Percentiles rank a stretch among this genome's conserved stretches.
Evolutionary conservation across 208 protist genomes (phyloP).

Genomic region (Angomonas deanei): DNA sequence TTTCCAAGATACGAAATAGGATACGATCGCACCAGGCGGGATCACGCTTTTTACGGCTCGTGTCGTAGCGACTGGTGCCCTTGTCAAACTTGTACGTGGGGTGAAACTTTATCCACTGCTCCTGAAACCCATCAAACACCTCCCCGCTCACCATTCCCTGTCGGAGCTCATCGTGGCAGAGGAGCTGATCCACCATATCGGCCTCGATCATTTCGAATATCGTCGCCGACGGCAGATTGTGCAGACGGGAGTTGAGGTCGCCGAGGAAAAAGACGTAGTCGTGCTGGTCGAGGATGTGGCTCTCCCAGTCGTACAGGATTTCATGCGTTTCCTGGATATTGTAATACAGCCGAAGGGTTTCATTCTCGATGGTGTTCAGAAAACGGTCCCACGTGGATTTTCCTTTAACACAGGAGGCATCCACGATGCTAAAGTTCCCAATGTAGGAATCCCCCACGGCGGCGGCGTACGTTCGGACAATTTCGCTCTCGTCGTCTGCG

Average conservation of each 20-base stretch:
- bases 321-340: background rate
- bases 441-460: slow-evolving; percentile 6
- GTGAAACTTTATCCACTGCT: slow-evolving; percentile 81
- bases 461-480: slow-evolving; percentile 55
- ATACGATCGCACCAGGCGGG: slow-evolving; percentile 89
- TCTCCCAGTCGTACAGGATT: slow-evolving; percentile 22
- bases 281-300: slow-evolving; percentile 61
- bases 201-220: slow-evolving; percentile 17
- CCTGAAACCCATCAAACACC: slow-evolving; percentile 84
- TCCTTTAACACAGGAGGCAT: slow-evolving; percentile 13
- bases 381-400: slow-evolving; percentile 39
- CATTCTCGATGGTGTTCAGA: slow-evolving; percentile 13
- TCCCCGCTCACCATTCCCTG: slow-evolving; percentile 67
- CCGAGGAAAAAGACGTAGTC: slow-evolving; percentile 93
- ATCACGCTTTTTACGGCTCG: slow-evolving; percentile 66
- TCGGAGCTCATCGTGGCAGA: slow-evolving; percentile 77
- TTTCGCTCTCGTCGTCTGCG: slow-evolving; percentile 71
- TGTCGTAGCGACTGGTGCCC: slow-evolving; percentile 74
- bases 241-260: slow-evolving; percentile 91
- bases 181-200: slow-evolving; percentile 42
- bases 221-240: slow-evolving; percentile 32
- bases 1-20: slow-evolving; percentile 59
- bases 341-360: background rate
- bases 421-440: background rate
- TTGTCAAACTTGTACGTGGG: slow-evolving; percentile 91